Percentiles rank a stretch among this genome's conserved stretches.
phyloP scores from a whole-genome alignment of 108 stramenopile genomes.

The Cyclotella sp. region DNA sequence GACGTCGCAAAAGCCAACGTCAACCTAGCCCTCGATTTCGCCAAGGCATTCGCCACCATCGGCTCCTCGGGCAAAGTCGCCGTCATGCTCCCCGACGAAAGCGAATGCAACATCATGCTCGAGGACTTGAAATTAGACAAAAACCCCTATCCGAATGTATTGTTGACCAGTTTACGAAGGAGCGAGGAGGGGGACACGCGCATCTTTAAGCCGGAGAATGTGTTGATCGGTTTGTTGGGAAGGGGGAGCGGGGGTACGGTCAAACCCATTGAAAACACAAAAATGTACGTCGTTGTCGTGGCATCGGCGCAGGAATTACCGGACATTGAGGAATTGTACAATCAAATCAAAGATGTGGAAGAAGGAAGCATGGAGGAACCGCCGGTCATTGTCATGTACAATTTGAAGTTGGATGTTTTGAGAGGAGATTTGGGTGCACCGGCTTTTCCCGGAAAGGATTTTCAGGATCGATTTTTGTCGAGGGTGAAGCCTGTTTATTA shows the following conservation, averaged over 20 bases:
- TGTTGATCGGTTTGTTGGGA: constrained; percentile 85
- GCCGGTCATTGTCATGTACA: constrained; percentile 88
- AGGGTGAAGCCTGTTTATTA: constrained; percentile 91
- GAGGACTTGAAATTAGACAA: constrained; percentile 56
- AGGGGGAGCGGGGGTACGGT: constrained; percentile 68
- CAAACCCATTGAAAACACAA: constrained; percentile 64
- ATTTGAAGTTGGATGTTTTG: constrained; percentile 91
- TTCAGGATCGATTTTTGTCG: constrained; percentile 91
- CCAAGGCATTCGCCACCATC: constrained; percentile 65
- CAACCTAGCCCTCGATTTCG: constrained; percentile 89
- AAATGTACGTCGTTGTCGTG: constrained; percentile 85
- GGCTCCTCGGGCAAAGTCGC: constrained; percentile 61
- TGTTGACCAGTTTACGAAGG: constrained; percentile 59
- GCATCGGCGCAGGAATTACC: constrained; percentile 94
- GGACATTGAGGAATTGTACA: constrained; percentile 88
- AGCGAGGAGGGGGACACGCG: constrained; percentile 74
- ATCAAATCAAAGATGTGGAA: constrained; percentile 42
- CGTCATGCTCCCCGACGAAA: constrained; percentile 83
- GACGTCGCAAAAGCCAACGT: constrained; percentile 93
- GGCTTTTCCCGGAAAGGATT: constrained; percentile 88
- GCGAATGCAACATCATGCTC: constrained; percentile 74
- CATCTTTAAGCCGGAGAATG: constrained; percentile 85
- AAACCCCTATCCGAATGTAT: constrained; percentile 69
- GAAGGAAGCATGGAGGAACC: constrained; percentile 7
- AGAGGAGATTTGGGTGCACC: constrained; percentile 94